Evolutionary conservation across 2,329 filamentous ascomycete species (phyloP), one percentile per base, ranked within the genome.

Genomic region (Graphilbum fragrans): DNA sequence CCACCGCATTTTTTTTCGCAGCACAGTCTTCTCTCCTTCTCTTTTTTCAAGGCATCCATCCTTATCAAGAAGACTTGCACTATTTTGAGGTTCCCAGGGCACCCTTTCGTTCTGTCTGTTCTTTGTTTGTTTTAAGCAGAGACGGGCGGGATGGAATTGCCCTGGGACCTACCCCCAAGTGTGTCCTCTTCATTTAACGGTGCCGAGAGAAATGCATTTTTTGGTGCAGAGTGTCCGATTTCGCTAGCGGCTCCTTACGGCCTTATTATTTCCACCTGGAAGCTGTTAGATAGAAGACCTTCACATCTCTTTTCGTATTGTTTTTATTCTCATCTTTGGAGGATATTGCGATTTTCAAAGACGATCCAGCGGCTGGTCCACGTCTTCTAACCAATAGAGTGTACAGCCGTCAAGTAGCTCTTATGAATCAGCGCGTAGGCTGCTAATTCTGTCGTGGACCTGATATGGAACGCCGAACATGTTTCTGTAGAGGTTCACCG

Each of bases 211-310:
- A 67, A 83, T 65, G 57, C 39, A 57, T 34, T 31, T 31, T 27
- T 27, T 27, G 12, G 29, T 5, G 14, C 60, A 58, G 48, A 66
- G 80, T 82, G 82, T 82, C 82, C 84, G 85, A 87, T 87, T 94
- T 87, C 88, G 88, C 88, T 95, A 95, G 84, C 87, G 77, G 84
- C 81, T 81, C 84, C 86, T 87, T 36, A 49, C 38, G 48, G 43
- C 41, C 21, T 39, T 35, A 22, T 18, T 23, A 23, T 36, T 38
- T 35, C 45, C 35, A 49, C 48, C 47, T 47, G 48, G 48, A 47
- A 39, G 47, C 48, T 49, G 48, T 50, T 50, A 50, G 48, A 50
- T 50, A 50, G 48, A 50, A 50, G 48, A 50, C 41, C 22, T 40
- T 49, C 43, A 50, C 48, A 50, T 46, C 38, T 31, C 19, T 5